A percentile compares a stretch with the other conserved stretches of the same genome.
Conservation (phyloP, 2,329 filamentous ascomycete species). For the Ceratocystis destructans region DNA sequence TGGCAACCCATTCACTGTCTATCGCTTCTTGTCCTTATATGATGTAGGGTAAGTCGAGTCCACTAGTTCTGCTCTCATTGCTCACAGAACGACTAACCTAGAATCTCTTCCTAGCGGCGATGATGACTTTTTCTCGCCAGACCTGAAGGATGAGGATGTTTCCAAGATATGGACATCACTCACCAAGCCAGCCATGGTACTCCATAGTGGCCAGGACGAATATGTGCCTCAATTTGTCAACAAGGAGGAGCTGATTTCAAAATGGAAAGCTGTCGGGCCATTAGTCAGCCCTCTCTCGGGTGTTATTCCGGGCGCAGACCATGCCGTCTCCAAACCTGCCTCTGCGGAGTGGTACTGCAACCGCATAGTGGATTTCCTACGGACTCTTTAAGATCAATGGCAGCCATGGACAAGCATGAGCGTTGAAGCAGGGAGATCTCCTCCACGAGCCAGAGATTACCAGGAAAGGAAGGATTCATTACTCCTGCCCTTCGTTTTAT, state of each 20-base stretch:
- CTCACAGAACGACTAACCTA: not conserved
- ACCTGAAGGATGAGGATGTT: constrained; percentile 47
- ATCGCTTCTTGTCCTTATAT: constrained; percentile 38
- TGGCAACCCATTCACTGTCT: constrained; percentile 37
- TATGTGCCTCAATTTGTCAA: constrained; percentile 46
- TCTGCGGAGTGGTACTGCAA: constrained; percentile 38
- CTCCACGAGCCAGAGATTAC: not conserved
- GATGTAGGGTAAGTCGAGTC: constrained; percentile 35
- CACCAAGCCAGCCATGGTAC: constrained; percentile 45
- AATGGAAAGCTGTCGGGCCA: constrained; percentile 38
- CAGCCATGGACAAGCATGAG: too few relatives aligned
- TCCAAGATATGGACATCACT: constrained; percentile 51
- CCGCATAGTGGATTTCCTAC: constrained; percentile 35
- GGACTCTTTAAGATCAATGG: constrained; percentile 20
- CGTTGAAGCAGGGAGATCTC: not conserved
- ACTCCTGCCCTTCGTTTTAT: not conserved
- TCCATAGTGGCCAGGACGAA: constrained; percentile 54
- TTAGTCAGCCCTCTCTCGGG: constrained; percentile 39
- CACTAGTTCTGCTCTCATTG: not conserved
- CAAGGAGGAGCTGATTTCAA: constrained; percentile 41
- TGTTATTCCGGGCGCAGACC: constrained; percentile 39
- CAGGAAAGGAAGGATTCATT: not conserved
- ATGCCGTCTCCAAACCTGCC: constrained; percentile 35
- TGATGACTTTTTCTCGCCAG: constrained; percentile 81
- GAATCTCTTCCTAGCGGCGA: constrained; percentile 39